Conservation (phyloP, 208 protist genomes). For the Herpetomonas tarakana region DNA sequence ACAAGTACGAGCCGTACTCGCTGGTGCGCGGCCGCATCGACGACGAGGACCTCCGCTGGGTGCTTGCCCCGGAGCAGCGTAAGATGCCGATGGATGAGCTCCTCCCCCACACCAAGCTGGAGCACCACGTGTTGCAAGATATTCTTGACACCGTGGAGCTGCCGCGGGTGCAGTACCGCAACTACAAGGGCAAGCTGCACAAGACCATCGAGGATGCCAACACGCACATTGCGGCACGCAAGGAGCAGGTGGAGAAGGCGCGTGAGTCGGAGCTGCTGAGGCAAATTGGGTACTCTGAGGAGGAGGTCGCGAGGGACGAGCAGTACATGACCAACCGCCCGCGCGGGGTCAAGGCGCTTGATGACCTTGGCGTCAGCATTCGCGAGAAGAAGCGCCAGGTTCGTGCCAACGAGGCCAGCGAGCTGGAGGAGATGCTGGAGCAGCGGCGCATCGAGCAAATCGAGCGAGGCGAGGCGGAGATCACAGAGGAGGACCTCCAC, state of each 20-base stretch:
- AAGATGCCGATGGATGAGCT: constrained; percentile 61
- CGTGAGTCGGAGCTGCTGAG: constrained; percentile 73
- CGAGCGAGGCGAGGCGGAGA: constrained; percentile 48
- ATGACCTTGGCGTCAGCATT: constrained; percentile 72
- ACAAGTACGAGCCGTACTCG: constrained; percentile 84
- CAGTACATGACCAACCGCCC: constrained; percentile 77
- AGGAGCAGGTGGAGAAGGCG: constrained; percentile 72
- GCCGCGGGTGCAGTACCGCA: constrained; percentile 75
- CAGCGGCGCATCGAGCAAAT: constrained; percentile 70
- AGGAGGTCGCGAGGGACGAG: constrained; percentile 69
- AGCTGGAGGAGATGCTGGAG: constrained; percentile 80
- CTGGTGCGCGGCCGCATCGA: constrained; percentile 80
- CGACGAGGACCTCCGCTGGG: constrained; percentile 81
- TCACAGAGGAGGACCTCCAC: constrained; percentile 45
- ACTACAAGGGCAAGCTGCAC: constrained; percentile 87
- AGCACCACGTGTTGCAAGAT: constrained; percentile 68
- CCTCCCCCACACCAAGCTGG: constrained; percentile 61
- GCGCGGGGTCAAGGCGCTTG: constrained; percentile 68
- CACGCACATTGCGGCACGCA: constrained; percentile 62
- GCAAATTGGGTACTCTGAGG: constrained; percentile 73
- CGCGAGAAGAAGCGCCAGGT: constrained; percentile 50
- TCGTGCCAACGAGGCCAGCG: constrained; percentile 34
- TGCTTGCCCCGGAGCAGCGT: constrained; percentile 58
- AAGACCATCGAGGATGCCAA: constrained; percentile 83
- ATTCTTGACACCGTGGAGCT: constrained; percentile 83